Conservation (phyloP, 176 grass and related monocot genomes). For the Saccharum officinarum region DNA sequence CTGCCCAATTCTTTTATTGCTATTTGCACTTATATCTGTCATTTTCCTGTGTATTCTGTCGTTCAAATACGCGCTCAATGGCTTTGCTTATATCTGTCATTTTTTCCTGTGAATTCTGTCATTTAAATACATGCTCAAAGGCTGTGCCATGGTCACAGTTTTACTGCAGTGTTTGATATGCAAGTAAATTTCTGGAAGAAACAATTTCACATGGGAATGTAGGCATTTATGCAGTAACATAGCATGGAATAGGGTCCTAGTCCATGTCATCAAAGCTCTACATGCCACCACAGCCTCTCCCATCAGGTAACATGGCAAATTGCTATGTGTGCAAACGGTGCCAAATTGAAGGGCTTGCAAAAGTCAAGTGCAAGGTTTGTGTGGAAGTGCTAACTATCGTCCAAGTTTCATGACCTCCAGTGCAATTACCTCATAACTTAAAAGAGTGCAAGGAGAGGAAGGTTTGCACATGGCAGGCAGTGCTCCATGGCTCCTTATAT, state of each 20-base stretch:
- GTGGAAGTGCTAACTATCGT: not conserved
- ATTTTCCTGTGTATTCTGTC: too few species aligned
- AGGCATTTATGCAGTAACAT: not conserved
- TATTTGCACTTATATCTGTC: too few species aligned
- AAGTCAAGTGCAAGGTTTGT: not conserved
- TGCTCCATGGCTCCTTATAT: not conserved
- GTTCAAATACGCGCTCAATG: too few species aligned
- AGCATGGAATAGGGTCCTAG: not conserved
- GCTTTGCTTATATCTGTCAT: too few species aligned
- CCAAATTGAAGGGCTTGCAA: not conserved
- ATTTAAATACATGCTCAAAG: not conserved
- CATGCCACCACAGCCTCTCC: not conserved
- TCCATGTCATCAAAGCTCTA: constrained; percentile 17
- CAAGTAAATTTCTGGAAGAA: not conserved
- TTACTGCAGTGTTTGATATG: not conserved
- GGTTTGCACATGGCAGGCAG: constrained; percentile 4
- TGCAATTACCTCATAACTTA: not conserved
- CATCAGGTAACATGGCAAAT: not conserved
- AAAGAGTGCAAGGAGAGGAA: not conserved
- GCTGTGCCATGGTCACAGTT: not conserved
- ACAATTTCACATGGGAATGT: not conserved
- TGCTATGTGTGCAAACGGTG: not conserved
- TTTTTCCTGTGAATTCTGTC: not conserved
- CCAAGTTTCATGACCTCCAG: not conserved
- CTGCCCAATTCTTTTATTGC: too few species aligned